Conservation (phyloP, 1,284 basidiomycete species). For the Hemileia vastatrix region DNA sequence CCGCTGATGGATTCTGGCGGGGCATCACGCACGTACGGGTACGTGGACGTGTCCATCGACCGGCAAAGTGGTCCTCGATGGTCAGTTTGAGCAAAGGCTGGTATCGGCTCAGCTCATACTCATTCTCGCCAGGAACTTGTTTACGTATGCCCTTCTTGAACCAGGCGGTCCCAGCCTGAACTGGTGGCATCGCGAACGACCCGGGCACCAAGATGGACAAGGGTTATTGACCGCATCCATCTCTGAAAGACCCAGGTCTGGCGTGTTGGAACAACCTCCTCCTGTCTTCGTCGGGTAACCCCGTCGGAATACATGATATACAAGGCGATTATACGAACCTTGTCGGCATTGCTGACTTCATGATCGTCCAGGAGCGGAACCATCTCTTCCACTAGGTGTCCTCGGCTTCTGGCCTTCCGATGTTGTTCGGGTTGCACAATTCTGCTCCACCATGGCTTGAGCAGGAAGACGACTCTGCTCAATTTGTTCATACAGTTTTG, state of each 20-base stretch:
- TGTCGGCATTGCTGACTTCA: constrained; percentile 87
- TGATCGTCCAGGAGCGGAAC: constrained; percentile 83
- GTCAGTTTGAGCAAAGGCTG: constrained; percentile 75
- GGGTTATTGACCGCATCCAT: constrained; percentile 87
- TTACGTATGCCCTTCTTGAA: constrained; percentile 76
- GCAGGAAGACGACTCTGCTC: constrained; percentile 73
- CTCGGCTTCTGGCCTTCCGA: constrained; percentile 82
- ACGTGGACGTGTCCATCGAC: constrained; percentile 64
- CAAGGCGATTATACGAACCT: constrained; percentile 89
- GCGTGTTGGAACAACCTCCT: constrained; percentile 92
- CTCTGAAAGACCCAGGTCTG: constrained; percentile 70
- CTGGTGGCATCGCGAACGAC: no score
- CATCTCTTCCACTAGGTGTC: constrained; percentile 92
- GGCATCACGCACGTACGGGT: constrained; percentile 83
- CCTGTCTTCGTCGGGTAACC: constrained; percentile 94
- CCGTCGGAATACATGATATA: constrained; percentile 94
- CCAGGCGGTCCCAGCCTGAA: no score
- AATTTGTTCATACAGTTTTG: constrained; percentile 94
- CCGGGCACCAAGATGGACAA: constrained; percentile 70
- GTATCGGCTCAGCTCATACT: constrained; percentile 89
- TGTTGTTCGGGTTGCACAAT: constrained; percentile 78
- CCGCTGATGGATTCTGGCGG: constrained; percentile 58
- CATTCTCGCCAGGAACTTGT: constrained; percentile 62
- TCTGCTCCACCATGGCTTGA: constrained; percentile 89
- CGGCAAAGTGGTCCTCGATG: constrained; percentile 72